Evolutionary conservation across 2,329 filamentous ascomycete species (phyloP), one percentile per base, ranked within the genome.

Genomic region (Aspergillus pseudoglaucus): DNA sequence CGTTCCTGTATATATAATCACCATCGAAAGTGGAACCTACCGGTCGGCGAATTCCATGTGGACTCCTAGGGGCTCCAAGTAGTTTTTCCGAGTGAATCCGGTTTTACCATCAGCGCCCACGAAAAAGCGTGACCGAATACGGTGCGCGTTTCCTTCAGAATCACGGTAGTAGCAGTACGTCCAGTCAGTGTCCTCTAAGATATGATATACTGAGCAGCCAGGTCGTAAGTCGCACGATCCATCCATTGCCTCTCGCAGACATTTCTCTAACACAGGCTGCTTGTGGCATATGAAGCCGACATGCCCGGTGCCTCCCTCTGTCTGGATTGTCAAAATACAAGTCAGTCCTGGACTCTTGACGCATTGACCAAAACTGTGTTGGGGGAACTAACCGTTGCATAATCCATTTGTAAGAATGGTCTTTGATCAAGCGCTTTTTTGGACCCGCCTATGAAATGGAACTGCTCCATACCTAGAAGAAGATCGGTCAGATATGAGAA

Each of bases 61-160:
- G 39, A 75, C 63, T 0, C 69, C 71, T 7, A 63, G 62, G 1
- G 63, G 62, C 49, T 77, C 74, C 4, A 77, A 61, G 49, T 74
- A 77, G 9, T 64, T 55, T 49, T 77, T 77, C 12, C 74, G 60
- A 7, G 70, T 69, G 27, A 72, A 64, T 0, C 75, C 75, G 5
- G 62, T 71, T 54, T 77, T 77, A 0, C 75, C 75, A 57, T 77
- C 75, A 0, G 74, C 73, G 0, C 69, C 75, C 7, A 74, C 60
- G 1, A 76, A 58, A 49, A 63, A 71, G 1, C 46, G 54, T 5
- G 56, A 53, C 14, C 57, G 51, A 8, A 68, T 44, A 7, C 39
- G 40, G 1, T 41, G 49, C 14, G 44, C 32, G 17, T 52, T 42
- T 3, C 59, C 60, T 23, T 47, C 7, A 3, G 49, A 15, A 47